Base-by-base conservation (phyloP, 371 early-diverging fungal species). In the Batrachochytrium dendrobatidis region DNA sequence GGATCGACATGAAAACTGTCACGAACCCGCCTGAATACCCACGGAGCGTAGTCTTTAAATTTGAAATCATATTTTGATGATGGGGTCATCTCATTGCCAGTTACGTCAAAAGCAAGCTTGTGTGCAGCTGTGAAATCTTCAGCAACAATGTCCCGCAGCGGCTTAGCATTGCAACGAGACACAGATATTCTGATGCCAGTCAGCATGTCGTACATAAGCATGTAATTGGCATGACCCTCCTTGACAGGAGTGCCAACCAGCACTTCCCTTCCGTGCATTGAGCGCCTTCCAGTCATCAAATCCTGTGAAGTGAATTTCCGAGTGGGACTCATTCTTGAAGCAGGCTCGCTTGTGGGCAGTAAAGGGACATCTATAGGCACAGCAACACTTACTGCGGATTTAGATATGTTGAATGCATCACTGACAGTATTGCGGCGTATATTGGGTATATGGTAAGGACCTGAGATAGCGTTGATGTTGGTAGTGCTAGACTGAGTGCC, bases 181-280 rank as follows among this genome's bases (percentile, higher is more conserved):
- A 72, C 80, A 46, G 77, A 65, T 10, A 75, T 67, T 25, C 79
- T 60, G 43, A 79, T 73, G 12, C 76, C 97, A 3, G 95, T 96
- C 51, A 97, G 73, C 97, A 97, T 95, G 66, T 97, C 89, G 79
- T 95, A 95, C 98, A 95, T 95, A 43, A 95, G 81, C 48, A 90
- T 83, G 53, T 81, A 87, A 65, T 87, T 86, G 10, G 65, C 75
- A 61, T 86, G 87, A 20, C 82, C 82, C 33, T 85, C 83, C 45
- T 75, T 70, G 18, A 80, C 72, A 17, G 72, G 76, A 1, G 74
- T 77, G 8, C 80, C 80, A 31, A 79, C 65, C 15, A 73, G 51
- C 1, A 78, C 77, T 49, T 74, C 74, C 44, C 65, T 61, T 34
- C 67, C 60, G 28, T 63, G 43, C 8, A 58, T 44, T 8, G 58